Percentiles rank a stretch among this genome's conserved stretches.
phyloP scores from a whole-genome alignment of 768 basidiomycete genomes.

The Rossbeevera mucosa region DNA sequence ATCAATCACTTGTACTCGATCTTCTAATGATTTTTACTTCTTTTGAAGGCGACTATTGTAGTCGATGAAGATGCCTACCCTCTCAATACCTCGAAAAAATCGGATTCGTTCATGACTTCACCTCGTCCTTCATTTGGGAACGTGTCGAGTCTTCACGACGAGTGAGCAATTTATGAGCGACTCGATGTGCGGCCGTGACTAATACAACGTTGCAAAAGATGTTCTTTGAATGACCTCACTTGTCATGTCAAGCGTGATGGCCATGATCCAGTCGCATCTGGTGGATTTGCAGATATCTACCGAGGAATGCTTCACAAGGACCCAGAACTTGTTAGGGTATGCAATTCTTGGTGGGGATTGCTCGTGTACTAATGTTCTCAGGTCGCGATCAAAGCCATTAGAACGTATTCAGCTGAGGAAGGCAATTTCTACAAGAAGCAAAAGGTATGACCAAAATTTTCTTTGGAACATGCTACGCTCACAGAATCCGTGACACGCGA shows the following conservation, averaged over 20 bases:
- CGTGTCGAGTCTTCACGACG: not conserved
- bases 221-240: constrained; percentile 8
- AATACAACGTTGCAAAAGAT: not conserved
- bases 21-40: not conserved
- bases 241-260: constrained; percentile 4
- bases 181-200: not conserved
- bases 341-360: not conserved
- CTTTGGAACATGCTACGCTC: not conserved
- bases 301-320: constrained; percentile 9
- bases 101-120: not conserved
- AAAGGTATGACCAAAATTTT: not conserved
- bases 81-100: not conserved
- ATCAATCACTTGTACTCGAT: not conserved
- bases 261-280: constrained; percentile 11
- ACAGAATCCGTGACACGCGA: not conserved
- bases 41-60: not conserved
- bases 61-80: not conserved
- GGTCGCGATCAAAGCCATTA: constrained; percentile 17
- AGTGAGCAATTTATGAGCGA: constrained; percentile 8
- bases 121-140: not conserved
- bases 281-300: constrained; percentile 17
- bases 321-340: constrained; percentile 2
- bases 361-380: not conserved
- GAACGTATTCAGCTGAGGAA: constrained; percentile 13
- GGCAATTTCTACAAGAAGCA: constrained; percentile 9